Percentiles rank a stretch among this genome's conserved stretches.
Conservation (phyloP, 2,329 filamentous ascomycete genomes). For the Verticillium tricorpus region DNA sequence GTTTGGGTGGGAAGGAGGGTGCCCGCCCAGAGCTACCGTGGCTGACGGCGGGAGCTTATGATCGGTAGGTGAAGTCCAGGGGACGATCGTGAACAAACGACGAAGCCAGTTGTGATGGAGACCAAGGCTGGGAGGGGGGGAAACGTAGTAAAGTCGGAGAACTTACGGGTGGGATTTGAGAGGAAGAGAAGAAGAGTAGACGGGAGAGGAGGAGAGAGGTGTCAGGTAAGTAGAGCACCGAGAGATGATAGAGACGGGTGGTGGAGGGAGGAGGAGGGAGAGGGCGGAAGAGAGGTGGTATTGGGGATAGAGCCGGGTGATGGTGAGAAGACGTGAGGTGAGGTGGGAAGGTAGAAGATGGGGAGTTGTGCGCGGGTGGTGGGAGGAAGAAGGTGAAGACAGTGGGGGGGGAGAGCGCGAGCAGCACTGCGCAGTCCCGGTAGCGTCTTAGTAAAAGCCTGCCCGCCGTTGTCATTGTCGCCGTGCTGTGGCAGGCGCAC, state of each 20-base stretch:
- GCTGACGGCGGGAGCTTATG: not conserved
- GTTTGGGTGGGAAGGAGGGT: not conserved
- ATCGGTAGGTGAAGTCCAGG: not conserved
- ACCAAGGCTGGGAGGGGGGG: not conserved
- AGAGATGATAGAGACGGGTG: conserved; percentile 16
- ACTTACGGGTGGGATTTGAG: conserved; percentile 9
- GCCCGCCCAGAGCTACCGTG: not conserved
- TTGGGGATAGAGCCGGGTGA: conserved; percentile 15
- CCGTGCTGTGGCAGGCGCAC: not conserved
- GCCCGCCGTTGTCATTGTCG: not conserved
- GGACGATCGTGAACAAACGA: not conserved
- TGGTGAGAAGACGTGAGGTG: conserved; percentile 17
- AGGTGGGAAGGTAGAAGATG: conserved; percentile 19
- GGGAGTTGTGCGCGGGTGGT: conserved; percentile 15
- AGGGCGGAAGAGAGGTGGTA: conserved; percentile 12
- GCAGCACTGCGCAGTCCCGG: not conserved
- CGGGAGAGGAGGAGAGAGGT: conserved; percentile 10
- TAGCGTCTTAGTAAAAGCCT: not conserved
- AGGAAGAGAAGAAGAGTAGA: conserved; percentile 7
- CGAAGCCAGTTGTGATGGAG: conserved; percentile 4
- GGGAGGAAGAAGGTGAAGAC: conserved; percentile 18
- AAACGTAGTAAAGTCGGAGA: not conserved
- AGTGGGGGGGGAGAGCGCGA: conserved; percentile 18
- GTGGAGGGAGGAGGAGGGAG: conserved; percentile 12
- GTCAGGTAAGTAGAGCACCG: conserved; percentile 18